Evolutionary conservation across 345 rosid species (phyloP), one percentile per base, ranked within the genome.

Genomic region (Litchi chinensis): DNA sequence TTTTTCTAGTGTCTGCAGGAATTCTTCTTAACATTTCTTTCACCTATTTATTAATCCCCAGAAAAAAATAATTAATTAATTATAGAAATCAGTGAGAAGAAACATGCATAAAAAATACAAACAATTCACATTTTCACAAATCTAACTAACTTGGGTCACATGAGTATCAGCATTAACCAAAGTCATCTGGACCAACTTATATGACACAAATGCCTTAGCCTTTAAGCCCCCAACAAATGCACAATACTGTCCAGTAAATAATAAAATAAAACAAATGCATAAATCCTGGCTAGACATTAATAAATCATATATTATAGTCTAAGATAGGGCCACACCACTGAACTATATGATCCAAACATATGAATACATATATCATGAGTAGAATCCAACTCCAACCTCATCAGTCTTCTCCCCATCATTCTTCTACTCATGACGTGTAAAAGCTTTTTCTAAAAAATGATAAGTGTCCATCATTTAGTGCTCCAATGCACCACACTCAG

Each of bases 21-120:
- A 96, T 87, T 82, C 84, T 89, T 88, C 84, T 94, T 41, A 96
- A 84, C 54, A 96, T 96, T 86, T 89, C 91, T 91, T 86, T 83
- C 32, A 89, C 98, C 98, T 94, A 79, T 70, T 63, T 70, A 50
- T 69, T 60, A 43, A 10, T 67, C 5, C 76, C 39, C 60, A 67
- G 22, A 37, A 52, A 77, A 56, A 73, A 66, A 65, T 8, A 15
- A 75, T 26, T 43, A 70, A 78, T 18, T 9, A 48, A 75, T 19
- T 18, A 40, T 26, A 74, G 16, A 28, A 32, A 48, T 26, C 43
- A 46, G 15, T 12, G 28, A 50, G 56, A 50, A 10, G 16, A 48
- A 70, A 21, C 21, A 19, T 62, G 37, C 10, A 68, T 75, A 28
- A 24, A 64, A 66, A 24, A 60, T 60, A 9, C n/a, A 64, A 37